Percentiles rank a stretch among this genome's conserved stretches.
Conservation (phyloP, 1,284 basidiomycete genomes). For the Moesziomyces globuligerus region DNA sequence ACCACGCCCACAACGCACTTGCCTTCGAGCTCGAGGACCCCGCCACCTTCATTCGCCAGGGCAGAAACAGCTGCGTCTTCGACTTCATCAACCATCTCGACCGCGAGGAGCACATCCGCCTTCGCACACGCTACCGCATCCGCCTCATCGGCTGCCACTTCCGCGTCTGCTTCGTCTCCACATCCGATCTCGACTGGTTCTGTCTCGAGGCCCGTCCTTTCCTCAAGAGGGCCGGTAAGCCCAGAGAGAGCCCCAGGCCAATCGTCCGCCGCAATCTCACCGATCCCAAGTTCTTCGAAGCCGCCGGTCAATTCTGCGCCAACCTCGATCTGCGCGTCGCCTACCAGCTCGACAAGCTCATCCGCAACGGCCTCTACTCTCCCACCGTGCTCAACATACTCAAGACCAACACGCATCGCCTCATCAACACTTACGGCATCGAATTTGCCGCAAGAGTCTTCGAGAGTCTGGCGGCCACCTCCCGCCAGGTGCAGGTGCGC, state of each 20-base stretch:
- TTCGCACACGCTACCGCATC: slow-evolving; percentile 16
- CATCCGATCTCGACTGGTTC: slow-evolving; percentile 29
- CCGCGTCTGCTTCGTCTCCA: slow-evolving; percentile 21
- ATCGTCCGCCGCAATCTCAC: slow-evolving; percentile 23
- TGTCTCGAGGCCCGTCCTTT: slow-evolving; percentile 21
- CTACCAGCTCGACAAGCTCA: slow-evolving; percentile 30
- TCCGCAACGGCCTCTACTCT: slow-evolving; percentile 28
- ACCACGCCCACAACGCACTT: slow-evolving; percentile 20
- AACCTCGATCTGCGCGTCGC: slow-evolving; percentile 22
- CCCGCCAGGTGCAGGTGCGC: slow-evolving; percentile 22
- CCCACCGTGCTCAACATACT: slow-evolving; percentile 24
- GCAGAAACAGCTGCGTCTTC: slow-evolving; percentile 20
- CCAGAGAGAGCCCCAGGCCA: slow-evolving; percentile 1
- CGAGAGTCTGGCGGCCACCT: slow-evolving; percentile 12
- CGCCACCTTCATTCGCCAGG: slow-evolving; percentile 35
- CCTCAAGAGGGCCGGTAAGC: slow-evolving; percentile 29
- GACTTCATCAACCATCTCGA: slow-evolving; percentile 11
- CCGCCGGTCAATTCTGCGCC: slow-evolving; percentile 9
- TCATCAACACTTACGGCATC: slow-evolving; percentile 13
- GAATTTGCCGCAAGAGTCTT: slow-evolving; percentile 20
- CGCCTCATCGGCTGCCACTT: slow-evolving; percentile 19
- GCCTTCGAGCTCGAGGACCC: slow-evolving; percentile 33
- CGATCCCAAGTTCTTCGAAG: slow-evolving; percentile 16
- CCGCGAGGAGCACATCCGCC: slow-evolving; percentile 4
- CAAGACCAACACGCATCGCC: slow-evolving; percentile 10